phyloP scores from a whole-genome alignment of 345 rosid species.

The Citrus unshiu region DNA sequence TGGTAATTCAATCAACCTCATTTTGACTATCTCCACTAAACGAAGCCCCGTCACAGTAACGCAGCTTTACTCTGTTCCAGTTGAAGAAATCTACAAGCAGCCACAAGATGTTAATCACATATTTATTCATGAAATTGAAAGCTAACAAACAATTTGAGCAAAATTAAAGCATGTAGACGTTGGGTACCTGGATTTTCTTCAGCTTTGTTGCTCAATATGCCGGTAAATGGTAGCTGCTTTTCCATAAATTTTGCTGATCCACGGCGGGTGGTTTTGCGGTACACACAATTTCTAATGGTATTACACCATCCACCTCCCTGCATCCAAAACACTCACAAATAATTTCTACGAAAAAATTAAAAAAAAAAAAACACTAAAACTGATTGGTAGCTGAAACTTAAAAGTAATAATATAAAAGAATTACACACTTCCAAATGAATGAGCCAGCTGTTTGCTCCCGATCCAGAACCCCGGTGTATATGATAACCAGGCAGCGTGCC shows the following conservation, averaged over 20 bases:
- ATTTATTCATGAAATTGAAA: background rate
- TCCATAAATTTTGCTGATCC: conserved; percentile 85
- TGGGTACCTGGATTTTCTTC: conserved; percentile 75
- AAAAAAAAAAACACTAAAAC: background rate
- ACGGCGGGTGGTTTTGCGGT: conserved; percentile 70
- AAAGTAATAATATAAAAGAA: background rate
- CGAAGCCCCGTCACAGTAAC: conserved; percentile 96
- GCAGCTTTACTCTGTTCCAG: conserved; percentile 88
- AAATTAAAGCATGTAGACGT: background rate
- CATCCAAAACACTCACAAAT: conserved; percentile 7
- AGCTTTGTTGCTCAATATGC: conserved; percentile 69
- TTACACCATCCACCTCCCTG: conserved; percentile 98
- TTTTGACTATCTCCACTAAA: conserved; percentile 68
- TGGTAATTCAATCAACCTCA: conserved; percentile 38
- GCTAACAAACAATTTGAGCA: background rate
- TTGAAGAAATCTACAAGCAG: conserved; percentile 69
- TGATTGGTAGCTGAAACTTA: background rate
- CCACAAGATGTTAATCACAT: background rate
- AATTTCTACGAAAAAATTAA: background rate
- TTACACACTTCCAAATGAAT: conserved; percentile 72
- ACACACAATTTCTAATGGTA: conserved; percentile 52
- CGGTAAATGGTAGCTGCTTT: conserved; percentile 60
- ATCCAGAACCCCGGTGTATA: conserved; percentile 64
- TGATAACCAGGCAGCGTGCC: conserved; percentile 91
- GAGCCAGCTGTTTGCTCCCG: conserved; percentile 81